A percentile compares a stretch with the other conserved stretches of the same genome.
These are phyloP conservation scores for Eimeria praecox DNA, from an alignment of 169 alveolate species.

Conservation along the genomic window DNA sequence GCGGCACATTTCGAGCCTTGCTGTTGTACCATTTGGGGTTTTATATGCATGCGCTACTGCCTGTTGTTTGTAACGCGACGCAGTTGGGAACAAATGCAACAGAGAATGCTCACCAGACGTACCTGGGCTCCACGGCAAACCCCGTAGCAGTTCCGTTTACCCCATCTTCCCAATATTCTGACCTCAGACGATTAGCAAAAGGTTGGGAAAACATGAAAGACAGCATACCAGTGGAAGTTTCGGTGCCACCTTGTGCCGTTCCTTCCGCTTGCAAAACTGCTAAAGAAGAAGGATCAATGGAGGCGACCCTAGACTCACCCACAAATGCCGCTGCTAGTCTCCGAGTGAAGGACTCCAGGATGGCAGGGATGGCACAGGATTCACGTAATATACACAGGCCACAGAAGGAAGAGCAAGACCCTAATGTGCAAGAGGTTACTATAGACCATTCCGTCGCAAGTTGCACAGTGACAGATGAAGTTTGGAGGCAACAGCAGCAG, in stretches of 20 bases:
- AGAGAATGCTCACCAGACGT: background rate
- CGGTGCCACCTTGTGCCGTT: background rate
- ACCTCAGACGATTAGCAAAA: background rate
- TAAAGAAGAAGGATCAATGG: background rate
- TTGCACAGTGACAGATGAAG: background rate
- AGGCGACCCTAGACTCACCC: background rate
- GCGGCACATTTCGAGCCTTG: background rate
- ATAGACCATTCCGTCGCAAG: background rate
- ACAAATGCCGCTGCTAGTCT: background rate
- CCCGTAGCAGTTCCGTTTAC: background rate
- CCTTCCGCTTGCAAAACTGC: background rate
- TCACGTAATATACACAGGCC: background rate
- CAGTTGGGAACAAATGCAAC: background rate
- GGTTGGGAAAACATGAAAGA: background rate
- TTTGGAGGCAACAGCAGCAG: background rate
- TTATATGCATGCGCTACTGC: background rate
- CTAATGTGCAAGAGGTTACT: background rate
- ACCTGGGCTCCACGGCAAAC: background rate
- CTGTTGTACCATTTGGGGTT: background rate
- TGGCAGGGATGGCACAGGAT: background rate
- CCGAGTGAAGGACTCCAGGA: no score
- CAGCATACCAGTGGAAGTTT: background rate
- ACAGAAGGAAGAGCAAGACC: background rate
- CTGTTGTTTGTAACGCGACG: background rate
- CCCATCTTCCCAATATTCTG: background rate